Conservation (phyloP, 2,329 filamentous ascomycete genomes). For the Colletotrichum abscissum region DNA sequence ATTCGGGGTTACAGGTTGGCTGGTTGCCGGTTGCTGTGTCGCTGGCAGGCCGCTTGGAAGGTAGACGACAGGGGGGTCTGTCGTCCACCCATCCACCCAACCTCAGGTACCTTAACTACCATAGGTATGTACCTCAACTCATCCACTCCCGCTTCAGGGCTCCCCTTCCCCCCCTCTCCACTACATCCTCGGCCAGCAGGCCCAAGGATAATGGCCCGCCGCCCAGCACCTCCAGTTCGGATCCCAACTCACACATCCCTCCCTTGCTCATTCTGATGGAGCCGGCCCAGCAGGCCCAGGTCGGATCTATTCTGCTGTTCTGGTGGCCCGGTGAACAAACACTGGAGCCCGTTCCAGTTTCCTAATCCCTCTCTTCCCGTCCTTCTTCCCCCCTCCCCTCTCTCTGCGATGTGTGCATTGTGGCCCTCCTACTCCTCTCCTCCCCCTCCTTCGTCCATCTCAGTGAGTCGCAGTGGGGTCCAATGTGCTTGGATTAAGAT, state of each 20-base stretch:
- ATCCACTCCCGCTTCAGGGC: conserved; percentile 21
- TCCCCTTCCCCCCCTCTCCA: background rate
- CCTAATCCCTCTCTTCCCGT: conserved; percentile 10
- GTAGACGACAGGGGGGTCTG: background rate
- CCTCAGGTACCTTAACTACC: too few species aligned
- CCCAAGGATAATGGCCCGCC: background rate
- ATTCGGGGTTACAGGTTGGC: background rate
- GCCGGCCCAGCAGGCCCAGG: background rate
- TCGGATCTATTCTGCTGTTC: conserved; percentile 12
- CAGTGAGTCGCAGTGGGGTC: conserved; percentile 2
- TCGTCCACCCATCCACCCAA: background rate
- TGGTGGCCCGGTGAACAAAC: conserved; percentile 33
- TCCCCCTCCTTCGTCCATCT: conserved; percentile 1
- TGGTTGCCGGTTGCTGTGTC: conserved; percentile 7
- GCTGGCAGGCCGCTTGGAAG: background rate
- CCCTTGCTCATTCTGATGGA: conserved; percentile 33
- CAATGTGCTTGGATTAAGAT: background rate
- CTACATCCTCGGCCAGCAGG: conserved; percentile 11
- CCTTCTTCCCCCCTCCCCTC: background rate
- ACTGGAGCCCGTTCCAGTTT: conserved; percentile 10
- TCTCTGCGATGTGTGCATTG: conserved; percentile 22
- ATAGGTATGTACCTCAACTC: background rate
- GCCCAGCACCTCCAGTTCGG: background rate
- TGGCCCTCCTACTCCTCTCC: background rate
- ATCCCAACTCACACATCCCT: conserved; percentile 3